Conservation (phyloP, 2,329 filamentous ascomycete genomes). For the Harringtonia aguacate region DNA sequence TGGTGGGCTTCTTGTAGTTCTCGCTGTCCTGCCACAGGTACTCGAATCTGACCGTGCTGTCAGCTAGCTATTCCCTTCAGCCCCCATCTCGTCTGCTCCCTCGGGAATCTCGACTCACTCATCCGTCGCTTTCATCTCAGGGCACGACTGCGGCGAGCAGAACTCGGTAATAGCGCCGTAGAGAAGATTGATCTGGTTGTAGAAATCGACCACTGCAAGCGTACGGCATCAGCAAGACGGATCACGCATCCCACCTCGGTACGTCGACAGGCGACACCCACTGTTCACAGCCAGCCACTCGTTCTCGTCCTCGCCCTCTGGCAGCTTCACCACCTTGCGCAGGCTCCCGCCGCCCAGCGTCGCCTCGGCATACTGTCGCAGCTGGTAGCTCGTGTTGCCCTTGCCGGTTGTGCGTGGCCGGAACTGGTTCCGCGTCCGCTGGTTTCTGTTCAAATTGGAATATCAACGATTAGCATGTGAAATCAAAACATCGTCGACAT, state of each 20-base stretch:
- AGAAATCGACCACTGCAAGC: conserved; percentile 89
- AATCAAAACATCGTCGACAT: background rate
- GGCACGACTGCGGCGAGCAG: conserved; percentile 92
- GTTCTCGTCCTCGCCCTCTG: conserved; percentile 94
- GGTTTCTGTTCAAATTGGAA: conserved; percentile 55
- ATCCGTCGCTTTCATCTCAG: conserved; percentile 99
- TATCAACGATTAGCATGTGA: background rate
- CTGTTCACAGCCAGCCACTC: conserved; percentile 98
- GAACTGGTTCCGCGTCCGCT: conserved; percentile 82
- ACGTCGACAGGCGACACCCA: conserved; percentile 31
- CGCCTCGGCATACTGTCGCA: conserved; percentile 96
- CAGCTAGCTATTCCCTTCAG: too few relatives aligned
- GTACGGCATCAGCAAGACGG: conserved; percentile 16
- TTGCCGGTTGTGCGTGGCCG: conserved; percentile 76
- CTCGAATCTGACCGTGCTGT: conserved; percentile 61
- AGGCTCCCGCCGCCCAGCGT: conserved; percentile 90
- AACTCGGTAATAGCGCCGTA: conserved; percentile 99
- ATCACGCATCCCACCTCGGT: too few relatives aligned
- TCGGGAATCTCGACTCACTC: conserved; percentile 47
- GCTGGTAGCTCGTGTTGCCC: conserved; percentile 76
- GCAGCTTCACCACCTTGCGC: conserved; percentile 91
- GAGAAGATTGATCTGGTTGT: conserved; percentile 98
- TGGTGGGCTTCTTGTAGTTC: conserved; percentile 89
- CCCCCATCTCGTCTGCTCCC: background rate
- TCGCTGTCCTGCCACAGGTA: conserved; percentile 98